Conservation (phyloP, 306 rosid species). For the Quercus aquifolioides region DNA sequence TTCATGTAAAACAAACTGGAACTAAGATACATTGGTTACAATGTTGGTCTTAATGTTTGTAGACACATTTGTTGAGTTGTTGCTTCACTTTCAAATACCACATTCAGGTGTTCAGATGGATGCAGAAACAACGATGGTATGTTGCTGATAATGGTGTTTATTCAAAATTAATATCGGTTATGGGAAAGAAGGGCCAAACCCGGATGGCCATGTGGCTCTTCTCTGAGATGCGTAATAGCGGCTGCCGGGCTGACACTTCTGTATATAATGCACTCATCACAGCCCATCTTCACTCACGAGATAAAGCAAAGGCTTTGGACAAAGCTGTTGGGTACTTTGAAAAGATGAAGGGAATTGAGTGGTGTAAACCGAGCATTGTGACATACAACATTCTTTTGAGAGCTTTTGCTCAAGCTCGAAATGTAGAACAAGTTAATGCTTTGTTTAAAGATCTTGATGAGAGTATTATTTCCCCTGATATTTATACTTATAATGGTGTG, state of each 20-base stretch:
- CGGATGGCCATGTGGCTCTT: conserved; percentile 97
- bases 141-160: conserved; percentile 86
- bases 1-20: not conserved
- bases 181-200: conserved; percentile 92
- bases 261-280: conserved; percentile 86
- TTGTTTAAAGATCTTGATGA: conserved; percentile 85
- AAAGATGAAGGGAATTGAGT: conserved; percentile 85
- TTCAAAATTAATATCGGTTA: conserved; percentile 80
- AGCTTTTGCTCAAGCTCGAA: conserved; percentile 77
- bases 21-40: not conserved
- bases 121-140: conserved; percentile 96
- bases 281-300: conserved; percentile 77
- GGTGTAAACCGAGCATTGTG: conserved; percentile 84
- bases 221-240: conserved; percentile 89
- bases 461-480: conserved; percentile 72
- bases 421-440: conserved; percentile 55
- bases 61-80: not conserved
- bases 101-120: conserved; percentile 94
- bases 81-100: conserved; percentile 27
- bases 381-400: conserved; percentile 87
- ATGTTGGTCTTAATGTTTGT: not conserved
- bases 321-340: conserved; percentile 78
- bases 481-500: conserved; percentile 82
- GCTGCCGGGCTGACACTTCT: conserved; percentile 87
- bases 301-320: conserved; percentile 74